Evolutionary conservation across 2,329 filamentous ascomycete genomes (phyloP).

Genomic region (Hirsutella rhossiliensis): DNA sequence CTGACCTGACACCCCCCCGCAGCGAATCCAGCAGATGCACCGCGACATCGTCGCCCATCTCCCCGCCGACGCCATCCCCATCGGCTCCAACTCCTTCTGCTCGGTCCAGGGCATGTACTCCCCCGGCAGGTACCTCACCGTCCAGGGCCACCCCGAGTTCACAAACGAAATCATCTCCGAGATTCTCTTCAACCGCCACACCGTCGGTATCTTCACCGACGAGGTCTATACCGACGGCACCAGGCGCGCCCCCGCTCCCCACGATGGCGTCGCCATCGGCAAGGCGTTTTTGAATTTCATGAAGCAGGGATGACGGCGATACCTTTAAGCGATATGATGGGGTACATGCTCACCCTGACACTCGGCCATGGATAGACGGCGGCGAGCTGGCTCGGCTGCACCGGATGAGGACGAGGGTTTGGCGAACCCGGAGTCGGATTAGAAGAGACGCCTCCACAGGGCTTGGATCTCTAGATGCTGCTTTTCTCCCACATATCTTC

Average conservation of each 20-base stretch:
- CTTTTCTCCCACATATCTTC: too few relatives aligned
- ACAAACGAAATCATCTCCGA: conserved; percentile 25
- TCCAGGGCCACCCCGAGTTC: conserved; percentile 38
- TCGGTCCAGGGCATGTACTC: conserved; percentile 30
- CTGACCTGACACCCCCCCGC: background rate
- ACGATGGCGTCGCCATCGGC: conserved; percentile 71
- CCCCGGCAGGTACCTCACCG: conserved; percentile 23
- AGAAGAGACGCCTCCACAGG: too few relatives aligned
- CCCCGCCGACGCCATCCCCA: conserved; percentile 24
- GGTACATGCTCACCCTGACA: too few relatives aligned
- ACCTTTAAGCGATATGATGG: background rate
- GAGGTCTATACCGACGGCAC: conserved; percentile 58
- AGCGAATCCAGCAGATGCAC: conserved; percentile 35
- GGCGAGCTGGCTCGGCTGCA: too few relatives aligned
- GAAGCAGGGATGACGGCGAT: conserved; percentile 35
- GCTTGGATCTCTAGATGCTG: too few relatives aligned
- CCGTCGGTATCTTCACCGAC: conserved; percentile 56
- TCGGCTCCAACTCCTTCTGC: conserved; percentile 29
- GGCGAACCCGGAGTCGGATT: too few relatives aligned
- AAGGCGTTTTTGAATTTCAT: conserved; percentile 68
- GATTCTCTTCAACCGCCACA: conserved; percentile 39
- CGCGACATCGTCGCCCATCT: conserved; percentile 29
- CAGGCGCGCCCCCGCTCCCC: conserved; percentile 48
- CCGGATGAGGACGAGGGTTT: too few relatives aligned
- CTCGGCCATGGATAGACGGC: too few relatives aligned